Evolutionary conservation across 495 filamentous ascomycete species (phyloP).

Genomic region (Penicillium pulvis): DNA sequence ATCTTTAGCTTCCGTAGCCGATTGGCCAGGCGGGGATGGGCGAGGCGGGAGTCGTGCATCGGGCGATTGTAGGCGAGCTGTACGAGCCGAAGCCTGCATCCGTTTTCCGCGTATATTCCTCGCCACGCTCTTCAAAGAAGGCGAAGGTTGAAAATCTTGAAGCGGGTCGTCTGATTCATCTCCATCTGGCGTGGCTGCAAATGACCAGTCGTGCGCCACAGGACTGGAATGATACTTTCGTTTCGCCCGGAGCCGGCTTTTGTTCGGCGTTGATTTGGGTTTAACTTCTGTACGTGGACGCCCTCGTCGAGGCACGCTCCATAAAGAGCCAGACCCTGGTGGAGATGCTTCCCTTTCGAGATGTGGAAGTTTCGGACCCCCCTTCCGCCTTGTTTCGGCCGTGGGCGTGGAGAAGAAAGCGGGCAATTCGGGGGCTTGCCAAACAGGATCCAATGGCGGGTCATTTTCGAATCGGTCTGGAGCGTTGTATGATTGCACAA

Average conservation of each 20-base stretch:
- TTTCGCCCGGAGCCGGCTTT: constrained; percentile 26
- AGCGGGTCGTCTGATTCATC: constrained; percentile 52
- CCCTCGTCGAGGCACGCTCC: constrained; percentile 35
- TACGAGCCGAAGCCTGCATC: constrained; percentile 5
- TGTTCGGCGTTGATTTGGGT: constrained; percentile 24
- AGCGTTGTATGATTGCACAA: constrained; percentile 1
- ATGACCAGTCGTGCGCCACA: constrained; percentile 47
- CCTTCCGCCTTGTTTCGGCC: constrained; percentile 20
- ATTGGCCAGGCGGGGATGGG: constrained; percentile 11
- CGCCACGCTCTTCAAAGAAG: constrained; percentile 26
- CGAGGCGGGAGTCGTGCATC: not conserved
- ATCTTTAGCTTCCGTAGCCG: constrained; percentile 13
- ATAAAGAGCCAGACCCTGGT: constrained; percentile 41
- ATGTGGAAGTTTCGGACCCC: constrained; percentile 21
- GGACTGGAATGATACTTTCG: constrained; percentile 40
- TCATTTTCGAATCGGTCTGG: constrained; percentile 8
- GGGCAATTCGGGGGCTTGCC: constrained; percentile 46
- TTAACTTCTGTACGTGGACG: constrained; percentile 29
- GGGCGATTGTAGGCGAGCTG: constrained; percentile 2
- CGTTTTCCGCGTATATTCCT: constrained; percentile 29
- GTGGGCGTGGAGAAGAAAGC: constrained; percentile 39
- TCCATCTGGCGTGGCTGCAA: constrained; percentile 38
- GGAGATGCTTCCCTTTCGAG: constrained; percentile 31
- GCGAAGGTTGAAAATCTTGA: constrained; percentile 43
- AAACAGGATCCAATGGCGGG: constrained; percentile 25